Evolutionary conservation across 148 eudicot species (phyloP), one percentile per base, ranked within the genome.

Genomic region (Mesembryanthemum crystallinum): DNA sequence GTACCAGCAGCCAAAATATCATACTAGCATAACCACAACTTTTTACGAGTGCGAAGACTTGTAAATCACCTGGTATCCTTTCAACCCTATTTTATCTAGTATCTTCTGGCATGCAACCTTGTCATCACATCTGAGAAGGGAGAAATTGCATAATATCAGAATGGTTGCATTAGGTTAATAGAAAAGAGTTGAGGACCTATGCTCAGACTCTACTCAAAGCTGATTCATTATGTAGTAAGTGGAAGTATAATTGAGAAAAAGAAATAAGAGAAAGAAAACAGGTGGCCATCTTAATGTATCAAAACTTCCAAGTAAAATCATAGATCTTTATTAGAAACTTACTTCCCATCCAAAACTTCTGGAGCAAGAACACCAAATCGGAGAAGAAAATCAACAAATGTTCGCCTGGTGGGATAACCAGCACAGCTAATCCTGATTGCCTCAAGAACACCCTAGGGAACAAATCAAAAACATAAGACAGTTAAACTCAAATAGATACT

Each of bases 381-480:
- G 21, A 88, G 86, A 74, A 96, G 91, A 86, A 96, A 96, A 83
- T 96, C 99, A 64, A 79, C 85, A 81, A 96, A 96, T 68, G 99
- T 92, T 71, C 98, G 85, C 79, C 99, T 88, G 13, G 99, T 96
- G 21, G 99, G 99, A 85, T 96, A 96, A 78, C 99, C 99, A 81
- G 99, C 99, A 81, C 99, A 96, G 71, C 99, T 96, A 71, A 96
- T 96, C 82, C 99, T 88, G 81, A 96, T 96, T 74, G 99, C 99
- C 90, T 96, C 99, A 77, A 96, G 95, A 77, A 96, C 99, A 87
- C 99, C 99, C 99, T 96, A 75, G 29, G 79, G 30, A 64, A 80
- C 67, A 80, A 73, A 29, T 74, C 52, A 77, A 73, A 54, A 60
- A 74, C 42, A 10, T 15, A n/a, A 49, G 59, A 65, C 43, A 60